A percentile compares a stretch with the other conserved stretches of the same genome.
phyloP scores from a whole-genome alignment of 1,284 basidiomycete genomes.

The Ceratorhiza oryzae-sativae region DNA sequence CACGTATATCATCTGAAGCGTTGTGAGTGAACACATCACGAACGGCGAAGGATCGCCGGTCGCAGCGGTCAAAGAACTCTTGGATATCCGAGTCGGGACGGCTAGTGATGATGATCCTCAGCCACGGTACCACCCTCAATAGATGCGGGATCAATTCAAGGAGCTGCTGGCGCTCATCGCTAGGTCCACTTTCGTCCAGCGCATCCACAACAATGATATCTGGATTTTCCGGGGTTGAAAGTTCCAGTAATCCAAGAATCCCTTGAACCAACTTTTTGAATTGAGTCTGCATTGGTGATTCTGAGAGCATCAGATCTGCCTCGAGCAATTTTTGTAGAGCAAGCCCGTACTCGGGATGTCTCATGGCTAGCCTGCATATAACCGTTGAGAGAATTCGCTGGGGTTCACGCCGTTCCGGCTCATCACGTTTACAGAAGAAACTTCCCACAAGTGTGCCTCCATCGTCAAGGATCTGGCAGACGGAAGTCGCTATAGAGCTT shows the following conservation, averaged over 20 bases:
- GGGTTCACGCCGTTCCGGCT: no score
- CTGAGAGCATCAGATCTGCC: background rate
- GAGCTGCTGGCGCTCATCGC: no score
- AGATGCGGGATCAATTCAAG: background rate
- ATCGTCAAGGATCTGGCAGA: background rate
- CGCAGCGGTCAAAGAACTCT: background rate
- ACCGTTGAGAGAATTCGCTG: background rate
- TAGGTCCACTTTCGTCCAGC: conserved; percentile 36
- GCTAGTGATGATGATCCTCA: conserved; percentile 26
- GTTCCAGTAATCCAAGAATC: background rate
- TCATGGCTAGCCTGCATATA: background rate
- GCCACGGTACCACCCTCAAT: background rate
- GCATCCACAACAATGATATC: conserved; percentile 25
- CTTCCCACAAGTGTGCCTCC: background rate
- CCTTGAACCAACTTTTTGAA: background rate
- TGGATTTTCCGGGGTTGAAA: background rate
- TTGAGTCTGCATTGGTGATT: background rate
- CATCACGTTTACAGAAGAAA: conserved; percentile 33
- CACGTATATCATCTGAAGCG: background rate
- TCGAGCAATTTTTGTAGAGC: background rate
- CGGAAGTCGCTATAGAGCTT: conserved; percentile 13
- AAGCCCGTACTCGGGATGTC: background rate
- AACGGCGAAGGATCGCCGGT: background rate
- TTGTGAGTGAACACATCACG: background rate
- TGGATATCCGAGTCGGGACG: conserved; percentile 6